Evolutionary conservation across 2,329 filamentous ascomycete species (phyloP).

Genomic region (Fusarium mangiferae): DNA sequence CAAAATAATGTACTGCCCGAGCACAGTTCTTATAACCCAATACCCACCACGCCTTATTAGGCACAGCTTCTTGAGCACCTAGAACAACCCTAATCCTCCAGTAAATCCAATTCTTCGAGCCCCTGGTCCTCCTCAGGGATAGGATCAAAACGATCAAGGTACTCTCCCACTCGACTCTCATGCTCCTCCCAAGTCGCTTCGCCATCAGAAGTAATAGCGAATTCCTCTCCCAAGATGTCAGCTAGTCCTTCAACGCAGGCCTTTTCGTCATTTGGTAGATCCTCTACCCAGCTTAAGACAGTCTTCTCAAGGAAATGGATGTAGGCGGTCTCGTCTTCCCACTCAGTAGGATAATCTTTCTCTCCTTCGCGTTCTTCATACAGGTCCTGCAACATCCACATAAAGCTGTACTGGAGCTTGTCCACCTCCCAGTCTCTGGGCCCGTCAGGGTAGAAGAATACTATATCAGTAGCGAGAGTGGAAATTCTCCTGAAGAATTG

Average conservation of each 20-base stretch:
- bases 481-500: background rate
- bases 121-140: background rate
- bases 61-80: no score
- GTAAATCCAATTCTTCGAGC: background rate
- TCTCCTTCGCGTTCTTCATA: background rate
- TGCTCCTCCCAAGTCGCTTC: no score
- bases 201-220: background rate
- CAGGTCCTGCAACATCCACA: accelerated
- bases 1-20: accelerated
- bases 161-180: accelerated
- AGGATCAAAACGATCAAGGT: background rate
- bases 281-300: background rate
- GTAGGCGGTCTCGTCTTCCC: background rate
- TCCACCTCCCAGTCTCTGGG: background rate
- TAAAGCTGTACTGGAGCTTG: background rate
- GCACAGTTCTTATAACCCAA: background rate
- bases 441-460: no score
- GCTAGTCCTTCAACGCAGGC: background rate
- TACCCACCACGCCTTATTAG: background rate
- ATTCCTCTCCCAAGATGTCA: background rate
- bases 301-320: no score
- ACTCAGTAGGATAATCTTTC: background rate
- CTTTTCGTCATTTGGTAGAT: background rate
- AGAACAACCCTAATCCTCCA: background rate
- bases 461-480: background rate